Evolutionary conservation across 2,329 filamentous ascomycete species (phyloP), one percentile per base, ranked within the genome.

Genomic region (Cadophora malorum): DNA sequence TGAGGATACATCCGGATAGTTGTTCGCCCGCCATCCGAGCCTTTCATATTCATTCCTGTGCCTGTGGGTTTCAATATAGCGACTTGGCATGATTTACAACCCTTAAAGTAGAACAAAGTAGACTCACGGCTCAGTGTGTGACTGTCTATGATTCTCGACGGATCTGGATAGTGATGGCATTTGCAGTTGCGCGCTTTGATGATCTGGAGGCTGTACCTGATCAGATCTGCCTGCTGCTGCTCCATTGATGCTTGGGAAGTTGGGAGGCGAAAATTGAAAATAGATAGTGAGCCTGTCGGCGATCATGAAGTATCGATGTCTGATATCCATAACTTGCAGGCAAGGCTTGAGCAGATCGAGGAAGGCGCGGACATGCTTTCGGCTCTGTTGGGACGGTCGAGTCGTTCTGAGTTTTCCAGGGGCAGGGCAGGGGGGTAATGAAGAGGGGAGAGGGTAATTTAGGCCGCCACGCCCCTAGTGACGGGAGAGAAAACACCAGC

Each of bases 221-320:
- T 9, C 45, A 49, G 45, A 49, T 45, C 35, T 41, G 28, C 28
- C 28, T 28, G 28, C 28, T 28, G 35, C 38, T 28, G 16, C 25
- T 47, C 31, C 58, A 28, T 38, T 28, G 10, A 58, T 33, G 19
- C 56, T 16, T 60, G 35, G 58, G 35, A 61, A 38, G 23, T 16
- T 60, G 35, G 58, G 35, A 61, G 58, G 23, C 58, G 58, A 47
- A 60, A 47, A 45, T 23, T 12, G 58, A 61, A 61, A 61, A 61
- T 61, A 61, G 58, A 35, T 38, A 35, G 41, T 21, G 28, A 31
- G 58, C 25, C 38, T 47, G 58, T 55, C 16, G 41, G 25, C 35
- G 58, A 61, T 47, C 58, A 28, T 47, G 58, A 61, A 21, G 8
- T 47, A 61, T 47, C 35, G 58, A 61, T 47, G 23, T 47, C 58